Evolutionary conservation across 768 basidiomycete genomes (phyloP).

Genomic region (Lyophyllum shimeji): DNA sequence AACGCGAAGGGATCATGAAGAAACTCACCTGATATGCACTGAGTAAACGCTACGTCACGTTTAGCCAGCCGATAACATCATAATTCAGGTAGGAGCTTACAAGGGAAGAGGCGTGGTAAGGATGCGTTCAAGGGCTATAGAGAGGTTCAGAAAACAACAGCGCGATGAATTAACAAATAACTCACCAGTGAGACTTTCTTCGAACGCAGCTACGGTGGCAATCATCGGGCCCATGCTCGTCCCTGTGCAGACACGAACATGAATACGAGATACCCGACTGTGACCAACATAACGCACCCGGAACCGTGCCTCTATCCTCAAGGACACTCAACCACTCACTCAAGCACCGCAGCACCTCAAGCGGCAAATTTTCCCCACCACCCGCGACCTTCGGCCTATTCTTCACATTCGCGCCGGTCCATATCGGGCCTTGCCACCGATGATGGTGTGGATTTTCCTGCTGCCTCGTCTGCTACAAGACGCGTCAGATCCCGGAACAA

Average conservation of each 20-base stretch:
- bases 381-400: constrained; percentile 36
- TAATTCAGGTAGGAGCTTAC: constrained; percentile 35
- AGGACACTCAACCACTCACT: constrained; percentile 60
- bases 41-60: constrained; percentile 51
- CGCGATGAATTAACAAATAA: neutral
- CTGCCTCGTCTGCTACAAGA: neutral
- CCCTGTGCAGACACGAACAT: constrained; percentile 27
- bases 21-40: constrained; percentile 53
- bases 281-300: constrained; percentile 34
- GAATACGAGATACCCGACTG: neutral
- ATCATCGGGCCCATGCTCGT: constrained; percentile 52
- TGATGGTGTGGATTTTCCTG: constrained; percentile 2
- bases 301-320: constrained; percentile 58
- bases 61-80: neutral
- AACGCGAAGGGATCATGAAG: neutral
- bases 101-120: constrained; percentile 66
- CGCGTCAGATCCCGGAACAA: neutral
- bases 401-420: constrained; percentile 30
- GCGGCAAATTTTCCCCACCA: constrained; percentile 55
- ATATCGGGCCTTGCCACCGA: constrained; percentile 39
- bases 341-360: constrained; percentile 53
- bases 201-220: constrained; percentile 47
- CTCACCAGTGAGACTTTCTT: constrained; percentile 52
- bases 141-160: neutral
- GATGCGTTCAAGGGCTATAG: constrained; percentile 54